Evolutionary conservation across 208 protist species (phyloP).

Genomic region (Leptomonas seymouri): DNA sequence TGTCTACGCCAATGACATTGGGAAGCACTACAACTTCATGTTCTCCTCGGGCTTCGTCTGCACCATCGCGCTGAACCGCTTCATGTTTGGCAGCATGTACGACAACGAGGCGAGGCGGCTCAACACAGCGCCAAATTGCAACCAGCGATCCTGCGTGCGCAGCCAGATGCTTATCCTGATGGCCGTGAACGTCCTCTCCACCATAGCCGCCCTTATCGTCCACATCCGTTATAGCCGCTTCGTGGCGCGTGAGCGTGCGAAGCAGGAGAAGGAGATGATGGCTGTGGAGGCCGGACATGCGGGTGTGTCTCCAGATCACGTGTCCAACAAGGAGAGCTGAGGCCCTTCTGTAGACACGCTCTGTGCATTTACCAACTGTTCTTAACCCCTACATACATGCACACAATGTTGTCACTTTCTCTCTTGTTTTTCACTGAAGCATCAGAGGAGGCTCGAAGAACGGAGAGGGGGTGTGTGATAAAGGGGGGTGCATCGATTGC

Average conservation of each 20-base stretch:
- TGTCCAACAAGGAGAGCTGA: slow-evolving; percentile 14
- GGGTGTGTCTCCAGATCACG: neutral
- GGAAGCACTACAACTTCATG: slow-evolving; percentile 88
- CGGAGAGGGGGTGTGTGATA: too few relatives aligned
- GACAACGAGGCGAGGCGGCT: slow-evolving; percentile 47
- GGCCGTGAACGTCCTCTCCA: slow-evolving; percentile 61
- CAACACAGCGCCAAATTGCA: slow-evolving; percentile 40
- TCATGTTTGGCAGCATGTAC: slow-evolving; percentile 85
- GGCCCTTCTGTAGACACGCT: slow-evolving; percentile 1
- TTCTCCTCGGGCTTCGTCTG: slow-evolving; percentile 67
- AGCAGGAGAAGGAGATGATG: slow-evolving; percentile 19
- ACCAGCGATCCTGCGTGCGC: slow-evolving; percentile 51
- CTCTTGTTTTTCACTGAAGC: slow-evolving; percentile 19
- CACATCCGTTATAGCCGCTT: slow-evolving; percentile 70
- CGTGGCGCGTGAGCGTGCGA: slow-evolving; percentile 35
- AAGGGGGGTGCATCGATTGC: too few relatives aligned
- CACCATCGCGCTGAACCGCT: slow-evolving; percentile 74
- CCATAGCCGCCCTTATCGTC: slow-evolving; percentile 27
- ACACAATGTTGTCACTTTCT: neutral
- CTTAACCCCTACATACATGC: neutral
- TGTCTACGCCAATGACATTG: slow-evolving; percentile 73
- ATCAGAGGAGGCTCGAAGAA: too few relatives aligned
- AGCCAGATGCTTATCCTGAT: slow-evolving; percentile 78
- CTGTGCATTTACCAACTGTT: neutral
- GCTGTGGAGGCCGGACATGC: neutral